These are phyloP conservation scores for Chalaropsis ovoidea DNA, from an alignment of 2,329 filamentous ascomycete species.

Conservation along the genomic window DNA sequence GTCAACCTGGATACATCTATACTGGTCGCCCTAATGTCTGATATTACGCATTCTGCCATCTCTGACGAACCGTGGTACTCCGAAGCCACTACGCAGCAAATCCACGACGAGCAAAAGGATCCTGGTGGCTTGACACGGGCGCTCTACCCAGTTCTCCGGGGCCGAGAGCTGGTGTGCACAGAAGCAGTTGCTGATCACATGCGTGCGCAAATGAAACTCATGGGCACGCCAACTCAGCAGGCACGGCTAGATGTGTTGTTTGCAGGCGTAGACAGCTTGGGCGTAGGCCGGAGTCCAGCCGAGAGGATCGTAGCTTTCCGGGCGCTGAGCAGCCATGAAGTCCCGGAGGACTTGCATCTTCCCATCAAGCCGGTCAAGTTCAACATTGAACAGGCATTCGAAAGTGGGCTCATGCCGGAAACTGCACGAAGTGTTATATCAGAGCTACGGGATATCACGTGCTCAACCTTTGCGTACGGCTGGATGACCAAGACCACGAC, in stretches of 20 bases:
- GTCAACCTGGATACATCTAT: slow-evolving; percentile 13
- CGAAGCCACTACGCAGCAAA: slow-evolving; percentile 13
- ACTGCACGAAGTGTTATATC: not conserved
- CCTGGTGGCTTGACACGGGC: slow-evolving; percentile 7
- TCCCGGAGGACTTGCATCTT: slow-evolving; percentile 2
- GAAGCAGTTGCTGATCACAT: slow-evolving; percentile 8
- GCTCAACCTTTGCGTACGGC: slow-evolving; percentile 16
- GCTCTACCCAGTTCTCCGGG: slow-evolving; percentile 1
- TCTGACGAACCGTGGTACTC: slow-evolving; percentile 13
- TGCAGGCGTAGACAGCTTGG: not conserved
- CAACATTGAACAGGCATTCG: slow-evolving; percentile 8
- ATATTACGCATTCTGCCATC: slow-evolving; percentile 11
- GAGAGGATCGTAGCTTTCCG: slow-evolving; percentile 13
- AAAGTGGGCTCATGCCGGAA: not conserved
- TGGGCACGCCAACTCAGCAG: slow-evolving; percentile 10
- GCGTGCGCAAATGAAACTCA: slow-evolving; percentile 17
- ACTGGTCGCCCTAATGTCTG: slow-evolving; percentile 13
- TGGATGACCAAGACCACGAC: slow-evolving; percentile 6
- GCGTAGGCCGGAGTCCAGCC: not conserved
- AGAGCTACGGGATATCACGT: slow-evolving; percentile 8
- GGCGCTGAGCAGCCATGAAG: not conserved
- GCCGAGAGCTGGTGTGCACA: slow-evolving; percentile 11
- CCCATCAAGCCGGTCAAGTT: slow-evolving; percentile 5
- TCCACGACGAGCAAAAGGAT: slow-evolving; percentile 5
- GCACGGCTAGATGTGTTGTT: slow-evolving; percentile 9